Conservation (phyloP, 768 basidiomycete genomes). For the Tricholoma sp. region DNA sequence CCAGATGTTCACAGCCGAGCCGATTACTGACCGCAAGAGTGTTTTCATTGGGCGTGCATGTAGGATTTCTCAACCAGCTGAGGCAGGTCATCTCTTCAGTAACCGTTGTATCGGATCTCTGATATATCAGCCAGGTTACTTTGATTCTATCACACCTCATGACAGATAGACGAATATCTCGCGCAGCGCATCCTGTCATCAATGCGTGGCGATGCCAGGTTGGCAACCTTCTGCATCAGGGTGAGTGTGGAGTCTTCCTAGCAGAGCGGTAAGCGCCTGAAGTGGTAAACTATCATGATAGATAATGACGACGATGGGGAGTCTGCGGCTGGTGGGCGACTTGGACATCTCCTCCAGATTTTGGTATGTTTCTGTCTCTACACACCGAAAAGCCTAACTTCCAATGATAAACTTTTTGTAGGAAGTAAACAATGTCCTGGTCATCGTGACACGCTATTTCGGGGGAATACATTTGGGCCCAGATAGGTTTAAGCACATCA, state of each 20-base stretch:
- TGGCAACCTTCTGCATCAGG: conserved; percentile 67
- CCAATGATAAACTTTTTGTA: conserved; percentile 20
- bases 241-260: conserved; percentile 27
- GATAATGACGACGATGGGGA: conserved; percentile 97
- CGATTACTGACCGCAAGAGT: conserved; percentile 83
- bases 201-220: conserved; percentile 79
- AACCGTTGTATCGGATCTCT: conserved; percentile 5
- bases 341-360: conserved; percentile 89
- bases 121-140: conserved; percentile 46
- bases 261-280: neutral
- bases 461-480: conserved; percentile 90
- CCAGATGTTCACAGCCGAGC: conserved; percentile 65
- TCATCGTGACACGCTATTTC: conserved; percentile 91
- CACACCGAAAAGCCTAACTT: neutral
- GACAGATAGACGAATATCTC: conserved; percentile 66
- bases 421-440: conserved; percentile 81
- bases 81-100: conserved; percentile 40
- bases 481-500: conserved; percentile 90
- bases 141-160: conserved; percentile 60
- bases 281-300: conserved; percentile 19
- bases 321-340: conserved; percentile 82
- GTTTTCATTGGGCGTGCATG: conserved; percentile 85
- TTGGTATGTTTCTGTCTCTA: conserved; percentile 41
- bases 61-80: conserved; percentile 66
- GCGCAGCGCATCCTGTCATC: conserved; percentile 75